A percentile compares a stretch with the other conserved stretches of the same genome.
Conservation (phyloP, 1,139 yeast species). For the Hyphopichia buzzinii region DNA sequence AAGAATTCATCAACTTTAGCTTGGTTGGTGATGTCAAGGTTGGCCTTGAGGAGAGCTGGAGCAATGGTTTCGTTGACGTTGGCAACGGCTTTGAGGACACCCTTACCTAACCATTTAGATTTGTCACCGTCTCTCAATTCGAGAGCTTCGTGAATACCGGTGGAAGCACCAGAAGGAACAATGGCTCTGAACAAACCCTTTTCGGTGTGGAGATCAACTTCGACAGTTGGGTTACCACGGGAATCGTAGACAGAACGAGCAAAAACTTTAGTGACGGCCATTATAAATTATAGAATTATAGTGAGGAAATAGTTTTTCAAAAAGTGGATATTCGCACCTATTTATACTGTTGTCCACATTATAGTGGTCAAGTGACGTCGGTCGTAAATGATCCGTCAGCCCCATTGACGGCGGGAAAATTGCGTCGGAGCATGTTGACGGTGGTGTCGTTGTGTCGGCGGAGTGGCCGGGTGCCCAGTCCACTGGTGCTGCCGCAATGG, state of each 20-base stretch:
- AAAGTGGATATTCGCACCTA: neutral
- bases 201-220: conserved; percentile 85
- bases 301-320: conserved; percentile 8
- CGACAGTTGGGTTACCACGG: conserved; percentile 98
- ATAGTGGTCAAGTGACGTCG: no score
- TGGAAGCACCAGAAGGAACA: conserved; percentile 97
- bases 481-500: no score
- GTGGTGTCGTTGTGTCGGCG: no score
- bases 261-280: conserved; percentile 58
- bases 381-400: no score
- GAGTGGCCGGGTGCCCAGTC: no score
- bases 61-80: conserved; percentile 88
- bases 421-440: no score
- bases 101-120: conserved; percentile 93
- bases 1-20: conserved; percentile 76
- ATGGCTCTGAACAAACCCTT: conserved; percentile 88
- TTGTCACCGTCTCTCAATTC: conserved; percentile 96
- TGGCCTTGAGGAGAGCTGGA: conserved; percentile 77
- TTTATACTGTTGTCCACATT: neutral
- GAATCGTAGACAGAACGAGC: conserved; percentile 97
- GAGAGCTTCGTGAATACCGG: conserved; percentile 92
- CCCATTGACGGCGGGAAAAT: no score
- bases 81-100: conserved; percentile 88
- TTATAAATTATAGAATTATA: conserved; percentile 13
- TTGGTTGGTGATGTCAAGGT: conserved; percentile 77